Conservation (phyloP, 208 protist genomes). For the Acanthamoeba lenticulata region DNA sequence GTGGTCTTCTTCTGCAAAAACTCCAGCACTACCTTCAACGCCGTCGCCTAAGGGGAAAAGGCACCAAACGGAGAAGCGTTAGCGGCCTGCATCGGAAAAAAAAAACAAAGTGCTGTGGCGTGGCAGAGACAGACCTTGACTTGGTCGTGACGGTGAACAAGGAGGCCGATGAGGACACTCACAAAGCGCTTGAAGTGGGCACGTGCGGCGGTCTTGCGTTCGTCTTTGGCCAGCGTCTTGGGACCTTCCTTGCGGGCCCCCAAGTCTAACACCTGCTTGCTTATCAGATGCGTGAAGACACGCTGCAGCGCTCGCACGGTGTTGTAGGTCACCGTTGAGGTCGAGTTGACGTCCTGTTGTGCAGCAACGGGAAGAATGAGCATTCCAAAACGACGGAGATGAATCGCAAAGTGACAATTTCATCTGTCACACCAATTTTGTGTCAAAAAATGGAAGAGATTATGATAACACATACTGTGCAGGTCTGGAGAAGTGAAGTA, state of each 20-base stretch:
- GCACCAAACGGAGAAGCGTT: too few relatives aligned
- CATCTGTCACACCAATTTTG: too few relatives aligned
- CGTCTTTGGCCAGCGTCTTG: background rate
- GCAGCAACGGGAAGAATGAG: background rate
- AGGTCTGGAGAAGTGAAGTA: background rate
- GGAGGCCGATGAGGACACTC: background rate
- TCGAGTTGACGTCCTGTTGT: background rate
- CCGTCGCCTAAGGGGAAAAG: too few relatives aligned
- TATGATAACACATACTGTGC: too few relatives aligned
- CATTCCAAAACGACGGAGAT: too few relatives aligned
- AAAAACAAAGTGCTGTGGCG: background rate
- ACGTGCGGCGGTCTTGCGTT: background rate
- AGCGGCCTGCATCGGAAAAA: background rate
- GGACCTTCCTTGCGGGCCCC: background rate
- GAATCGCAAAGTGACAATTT: too few relatives aligned
- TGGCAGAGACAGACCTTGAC: background rate
- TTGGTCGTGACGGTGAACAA: slow-evolving; percentile 45
- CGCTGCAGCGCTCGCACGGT: slow-evolving; percentile 19
- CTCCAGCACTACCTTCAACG: slow-evolving; percentile 16
- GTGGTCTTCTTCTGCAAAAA: slow-evolving; percentile 39
- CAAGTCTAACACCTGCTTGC: background rate
- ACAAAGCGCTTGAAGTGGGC: background rate
- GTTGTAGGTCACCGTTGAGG: slow-evolving; percentile 28
- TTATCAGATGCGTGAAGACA: background rate
- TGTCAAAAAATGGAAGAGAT: too few relatives aligned